phyloP scores from a whole-genome alignment of 23 red algal species.

The Cyanidiococcus yangmingshanensis region DNA sequence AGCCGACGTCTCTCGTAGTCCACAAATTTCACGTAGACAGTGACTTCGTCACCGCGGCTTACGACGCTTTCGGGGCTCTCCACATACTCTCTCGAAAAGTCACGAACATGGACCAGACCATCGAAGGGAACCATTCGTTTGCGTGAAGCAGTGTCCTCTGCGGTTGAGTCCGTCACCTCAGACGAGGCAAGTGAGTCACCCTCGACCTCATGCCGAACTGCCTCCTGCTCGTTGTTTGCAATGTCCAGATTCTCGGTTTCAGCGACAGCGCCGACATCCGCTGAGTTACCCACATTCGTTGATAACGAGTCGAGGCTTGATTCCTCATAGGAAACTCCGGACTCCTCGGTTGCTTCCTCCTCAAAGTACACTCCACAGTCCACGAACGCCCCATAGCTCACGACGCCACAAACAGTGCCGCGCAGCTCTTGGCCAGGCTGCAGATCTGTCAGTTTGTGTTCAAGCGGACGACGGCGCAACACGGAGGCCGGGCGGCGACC shows the following conservation, averaged over 20 bases:
- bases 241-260: neutral
- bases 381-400: conserved; percentile 58
- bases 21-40: conserved; percentile 69
- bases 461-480: conserved; percentile 1
- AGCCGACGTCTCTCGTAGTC: conserved; percentile 34
- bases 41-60: conserved; percentile 36
- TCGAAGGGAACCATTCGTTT: conserved; percentile 20
- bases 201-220: neutral
- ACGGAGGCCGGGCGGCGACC: neutral
- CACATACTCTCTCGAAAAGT: conserved; percentile 67
- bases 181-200: neutral
- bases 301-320: neutral
- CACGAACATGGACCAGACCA: conserved; percentile 66
- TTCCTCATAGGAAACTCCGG: neutral
- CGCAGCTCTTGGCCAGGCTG: conserved; percentile 30
- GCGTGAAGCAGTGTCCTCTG: neutral
- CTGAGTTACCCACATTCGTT: neutral
- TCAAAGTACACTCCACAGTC: conserved; percentile 36
- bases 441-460: conserved; percentile 27
- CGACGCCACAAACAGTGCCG: conserved; percentile 43
- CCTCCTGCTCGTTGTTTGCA: conserved; percentile 6
- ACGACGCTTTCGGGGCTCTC: conserved; percentile 38
- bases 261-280: neutral
- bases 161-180: neutral
- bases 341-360: neutral